Conservation (phyloP, 192 early-diverging fungal genomes). For the Podila clonocystis region DNA sequence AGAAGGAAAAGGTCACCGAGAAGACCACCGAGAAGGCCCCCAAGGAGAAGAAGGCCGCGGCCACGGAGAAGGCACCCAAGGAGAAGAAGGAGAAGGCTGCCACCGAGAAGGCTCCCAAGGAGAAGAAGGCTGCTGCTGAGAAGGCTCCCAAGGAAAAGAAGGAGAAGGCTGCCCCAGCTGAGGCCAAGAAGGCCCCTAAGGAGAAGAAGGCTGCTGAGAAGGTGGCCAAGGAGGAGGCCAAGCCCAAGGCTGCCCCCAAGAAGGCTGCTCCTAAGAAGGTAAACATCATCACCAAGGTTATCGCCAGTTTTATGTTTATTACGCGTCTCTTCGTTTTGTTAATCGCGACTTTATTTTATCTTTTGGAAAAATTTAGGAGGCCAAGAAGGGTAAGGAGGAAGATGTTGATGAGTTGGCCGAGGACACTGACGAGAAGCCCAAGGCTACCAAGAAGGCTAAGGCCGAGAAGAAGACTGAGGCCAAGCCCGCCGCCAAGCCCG, state of each 20-base stretch:
- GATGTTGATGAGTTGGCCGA: constrained; percentile 21
- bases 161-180: constrained; percentile 21
- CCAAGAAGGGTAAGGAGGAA: constrained; percentile 44
- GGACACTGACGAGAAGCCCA: constrained; percentile 18
- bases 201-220: constrained; percentile 22
- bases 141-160: constrained; percentile 39
- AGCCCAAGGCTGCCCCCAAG: constrained; percentile 43
- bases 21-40: background rate
- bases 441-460: constrained; percentile 26
- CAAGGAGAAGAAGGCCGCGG: background rate
- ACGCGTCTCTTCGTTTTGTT: background rate
- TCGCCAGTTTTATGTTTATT: background rate
- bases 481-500: background rate
- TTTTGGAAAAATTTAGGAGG: background rate
- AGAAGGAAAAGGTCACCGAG: constrained; percentile 1
- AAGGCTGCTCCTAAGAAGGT: constrained; percentile 25
- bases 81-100: constrained; percentile 20
- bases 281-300: background rate
- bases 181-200: constrained; percentile 10
- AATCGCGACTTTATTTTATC: background rate
- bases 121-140: constrained; percentile 7
- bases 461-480: constrained; percentile 38
- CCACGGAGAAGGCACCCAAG: constrained; percentile 14
- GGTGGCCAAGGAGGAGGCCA: constrained; percentile 19
- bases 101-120: constrained; percentile 32